These are phyloP conservation scores for Besnoitia besnoiti DNA, from an alignment of 169 alveolate species.

Conservation along the genomic window DNA sequence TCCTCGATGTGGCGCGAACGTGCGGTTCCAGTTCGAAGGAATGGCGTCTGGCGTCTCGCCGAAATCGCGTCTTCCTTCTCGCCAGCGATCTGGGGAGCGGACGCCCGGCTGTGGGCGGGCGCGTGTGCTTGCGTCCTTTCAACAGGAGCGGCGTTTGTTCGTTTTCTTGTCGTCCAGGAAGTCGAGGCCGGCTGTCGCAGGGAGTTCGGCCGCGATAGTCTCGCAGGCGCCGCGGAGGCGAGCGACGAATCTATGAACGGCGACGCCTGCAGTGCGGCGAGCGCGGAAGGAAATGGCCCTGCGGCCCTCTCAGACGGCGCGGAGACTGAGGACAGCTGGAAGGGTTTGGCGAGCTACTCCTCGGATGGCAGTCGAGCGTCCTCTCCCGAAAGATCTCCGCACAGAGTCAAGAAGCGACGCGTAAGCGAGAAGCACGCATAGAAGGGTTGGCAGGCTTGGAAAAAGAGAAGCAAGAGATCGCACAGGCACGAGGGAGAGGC, in stretches of 20 bases:
- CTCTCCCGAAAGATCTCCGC: neutral
- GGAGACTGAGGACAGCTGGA: neutral
- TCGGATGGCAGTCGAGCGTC: neutral
- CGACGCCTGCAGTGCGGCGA: neutral
- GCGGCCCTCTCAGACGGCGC: conserved; percentile 3
- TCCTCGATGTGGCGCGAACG: too few relatives aligned
- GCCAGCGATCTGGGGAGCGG: too few relatives aligned
- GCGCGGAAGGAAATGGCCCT: neutral
- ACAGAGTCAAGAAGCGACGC: conserved; percentile 27
- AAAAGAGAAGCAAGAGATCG: too few relatives aligned
- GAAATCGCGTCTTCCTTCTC: too few relatives aligned
- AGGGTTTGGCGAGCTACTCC: neutral
- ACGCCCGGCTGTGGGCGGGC: too few relatives aligned
- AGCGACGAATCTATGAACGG: too few relatives aligned
- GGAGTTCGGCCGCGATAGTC: neutral
- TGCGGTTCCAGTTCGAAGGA: too few relatives aligned
- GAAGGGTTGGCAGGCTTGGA: too few relatives aligned
- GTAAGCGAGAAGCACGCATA: neutral
- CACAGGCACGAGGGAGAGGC: too few relatives aligned
- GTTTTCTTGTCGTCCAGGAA: neutral
- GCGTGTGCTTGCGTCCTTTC: too few relatives aligned
- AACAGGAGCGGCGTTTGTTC: neutral
- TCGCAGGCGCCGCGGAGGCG: neutral
- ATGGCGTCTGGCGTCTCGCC: too few relatives aligned
- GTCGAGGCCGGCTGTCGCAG: neutral